phyloP scores from a whole-genome alignment of 2,329 filamentous ascomycete species.

The Monilinia aucupariae region DNA sequence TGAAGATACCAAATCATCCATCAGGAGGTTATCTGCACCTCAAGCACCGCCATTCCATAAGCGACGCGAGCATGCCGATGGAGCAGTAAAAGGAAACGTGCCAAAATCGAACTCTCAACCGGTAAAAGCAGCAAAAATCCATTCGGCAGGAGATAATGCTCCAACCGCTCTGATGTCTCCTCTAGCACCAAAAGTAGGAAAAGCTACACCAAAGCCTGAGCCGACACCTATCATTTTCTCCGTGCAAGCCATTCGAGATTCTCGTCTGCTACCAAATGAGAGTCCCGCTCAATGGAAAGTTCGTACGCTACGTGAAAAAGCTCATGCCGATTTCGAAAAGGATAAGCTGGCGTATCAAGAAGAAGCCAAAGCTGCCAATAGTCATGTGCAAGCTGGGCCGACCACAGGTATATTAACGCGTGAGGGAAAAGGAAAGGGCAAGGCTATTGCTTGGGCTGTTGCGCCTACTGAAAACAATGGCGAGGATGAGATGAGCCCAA shows the following conservation, averaged over 20 bases:
- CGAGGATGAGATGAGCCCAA: neutral
- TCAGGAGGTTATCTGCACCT: neutral
- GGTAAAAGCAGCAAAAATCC: neutral
- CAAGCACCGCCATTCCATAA: neutral
- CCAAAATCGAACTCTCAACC: neutral
- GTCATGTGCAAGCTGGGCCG: neutral
- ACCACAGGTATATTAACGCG: neutral
- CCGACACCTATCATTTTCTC: neutral
- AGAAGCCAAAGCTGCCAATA: neutral
- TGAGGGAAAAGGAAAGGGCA: neutral
- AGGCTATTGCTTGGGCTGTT: neutral
- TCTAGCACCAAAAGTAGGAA: neutral
- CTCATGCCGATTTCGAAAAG: neutral
- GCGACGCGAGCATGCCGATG: neutral
- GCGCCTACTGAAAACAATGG: neutral
- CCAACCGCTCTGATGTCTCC: neutral
- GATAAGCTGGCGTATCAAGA: neutral
- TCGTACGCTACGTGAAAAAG: neutral
- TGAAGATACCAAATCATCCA: neutral
- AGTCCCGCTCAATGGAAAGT: conserved; percentile 6
- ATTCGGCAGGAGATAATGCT: neutral
- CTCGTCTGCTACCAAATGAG: neutral
- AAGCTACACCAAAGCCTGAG: neutral
- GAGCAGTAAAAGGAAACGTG: too few species aligned
- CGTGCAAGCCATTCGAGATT: neutral